Evolutionary conservation across 192 early-diverging fungal genomes (phyloP).

Genomic region (Spizellomyces sp.): DNA sequence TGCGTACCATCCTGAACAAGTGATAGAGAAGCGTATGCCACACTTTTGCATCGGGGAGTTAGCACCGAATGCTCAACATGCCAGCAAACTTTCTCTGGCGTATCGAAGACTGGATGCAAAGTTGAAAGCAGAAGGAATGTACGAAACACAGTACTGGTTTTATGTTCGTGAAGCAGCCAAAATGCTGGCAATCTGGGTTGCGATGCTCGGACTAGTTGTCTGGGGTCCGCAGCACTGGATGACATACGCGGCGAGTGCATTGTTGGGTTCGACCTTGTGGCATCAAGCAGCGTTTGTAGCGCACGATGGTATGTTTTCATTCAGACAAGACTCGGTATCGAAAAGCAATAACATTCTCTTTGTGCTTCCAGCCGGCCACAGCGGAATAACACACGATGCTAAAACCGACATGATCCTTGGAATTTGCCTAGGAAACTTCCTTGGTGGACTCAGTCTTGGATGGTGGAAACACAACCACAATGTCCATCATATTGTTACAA

Average conservation of each 20-base stretch:
- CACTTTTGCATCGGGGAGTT: conserved; percentile 82
- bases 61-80: conserved; percentile 3
- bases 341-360: conserved; percentile 12
- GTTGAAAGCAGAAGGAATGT: conserved; percentile 65
- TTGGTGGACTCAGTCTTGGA: conserved; percentile 87
- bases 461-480: conserved; percentile 99
- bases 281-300: conserved; percentile 92
- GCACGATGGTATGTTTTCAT: conserved; percentile 65
- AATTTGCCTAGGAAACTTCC: conserved; percentile 74
- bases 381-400: conserved; percentile 76
- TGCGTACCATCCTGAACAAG: conserved; percentile 82
- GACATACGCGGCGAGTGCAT: conserved; percentile 31
- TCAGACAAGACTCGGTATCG: neutral
- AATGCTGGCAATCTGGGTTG: conserved; percentile 38
- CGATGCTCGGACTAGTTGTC: conserved; percentile 32
- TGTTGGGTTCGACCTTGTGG: conserved; percentile 52
- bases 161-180: conserved; percentile 55
- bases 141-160: conserved; percentile 61
- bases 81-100: conserved; percentile 34
- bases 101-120: conserved; percentile 71
- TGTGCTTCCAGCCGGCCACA: conserved; percentile 72
- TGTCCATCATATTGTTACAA: conserved; percentile 96
- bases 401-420: conserved; percentile 80
- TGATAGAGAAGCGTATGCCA: conserved; percentile 73
- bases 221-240: conserved; percentile 26